Evolutionary conservation across 441 rosid species (phyloP).

Genomic region (Populus hybrid): DNA sequence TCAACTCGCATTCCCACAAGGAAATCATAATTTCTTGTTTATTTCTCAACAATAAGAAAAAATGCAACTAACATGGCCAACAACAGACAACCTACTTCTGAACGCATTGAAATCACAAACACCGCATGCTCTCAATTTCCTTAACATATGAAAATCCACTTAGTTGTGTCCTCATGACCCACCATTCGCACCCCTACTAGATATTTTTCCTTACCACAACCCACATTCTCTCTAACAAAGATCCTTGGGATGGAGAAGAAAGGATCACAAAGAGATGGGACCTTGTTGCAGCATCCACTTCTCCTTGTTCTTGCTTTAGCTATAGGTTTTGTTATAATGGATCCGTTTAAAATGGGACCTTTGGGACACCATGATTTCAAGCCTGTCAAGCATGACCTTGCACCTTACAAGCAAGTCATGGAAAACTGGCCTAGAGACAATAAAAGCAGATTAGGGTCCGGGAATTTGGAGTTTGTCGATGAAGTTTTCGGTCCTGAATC

Average conservation of each 20-base stretch:
- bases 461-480: constrained; percentile 70
- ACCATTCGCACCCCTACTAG: not conserved
- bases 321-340: constrained; percentile 62
- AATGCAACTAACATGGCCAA: constrained; percentile 28
- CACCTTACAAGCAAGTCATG: constrained; percentile 86
- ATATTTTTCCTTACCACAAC: not conserved
- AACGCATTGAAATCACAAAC: constrained; percentile 35
- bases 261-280: constrained; percentile 34
- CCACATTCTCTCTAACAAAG: not conserved
- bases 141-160: constrained; percentile 7
- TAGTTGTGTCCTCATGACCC: constrained; percentile 1
- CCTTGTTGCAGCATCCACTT: constrained; percentile 51
- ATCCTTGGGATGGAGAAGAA: constrained; percentile 61
- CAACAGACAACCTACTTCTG: constrained; percentile 45
- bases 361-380: constrained; percentile 62
- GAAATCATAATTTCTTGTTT: not conserved
- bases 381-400: constrained; percentile 88
- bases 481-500: constrained; percentile 92
- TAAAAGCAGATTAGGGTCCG: constrained; percentile 55
- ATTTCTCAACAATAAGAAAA: not conserved
- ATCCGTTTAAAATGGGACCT: constrained; percentile 77
- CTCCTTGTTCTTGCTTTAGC: constrained; percentile 42
- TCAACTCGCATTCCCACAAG: not conserved
- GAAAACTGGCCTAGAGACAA: constrained; percentile 82
- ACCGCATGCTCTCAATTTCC: constrained; percentile 30